phyloP scores from a whole-genome alignment of 2,329 filamentous ascomycete species.

The Nothomitra cinnamomea region DNA sequence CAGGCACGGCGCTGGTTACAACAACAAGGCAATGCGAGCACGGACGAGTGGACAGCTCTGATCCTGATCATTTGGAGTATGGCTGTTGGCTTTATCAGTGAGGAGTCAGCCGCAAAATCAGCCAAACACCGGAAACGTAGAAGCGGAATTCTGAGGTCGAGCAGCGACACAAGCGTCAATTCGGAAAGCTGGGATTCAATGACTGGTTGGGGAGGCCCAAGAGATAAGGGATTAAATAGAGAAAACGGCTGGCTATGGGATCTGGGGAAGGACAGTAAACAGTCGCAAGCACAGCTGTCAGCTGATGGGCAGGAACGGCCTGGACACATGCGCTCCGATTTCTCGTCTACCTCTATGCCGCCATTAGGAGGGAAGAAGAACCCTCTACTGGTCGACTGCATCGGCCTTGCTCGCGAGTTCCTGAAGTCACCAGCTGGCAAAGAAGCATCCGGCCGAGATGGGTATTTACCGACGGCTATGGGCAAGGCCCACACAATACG shows the following conservation, averaged over 20 bases:
- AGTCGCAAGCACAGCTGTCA: background rate
- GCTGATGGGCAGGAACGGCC: background rate
- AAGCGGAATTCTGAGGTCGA: constrained; percentile 28
- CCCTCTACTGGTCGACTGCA: constrained; percentile 28
- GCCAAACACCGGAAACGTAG: constrained; percentile 24
- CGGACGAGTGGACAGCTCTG: constrained; percentile 55
- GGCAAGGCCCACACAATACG: constrained; percentile 37
- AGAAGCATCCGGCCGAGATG: constrained; percentile 33
- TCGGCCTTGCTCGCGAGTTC: constrained; percentile 47
- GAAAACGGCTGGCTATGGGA: constrained; percentile 1
- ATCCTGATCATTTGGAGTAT: constrained; percentile 46
- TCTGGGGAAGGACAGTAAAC: background rate
- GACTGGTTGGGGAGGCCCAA: constrained; percentile 19
- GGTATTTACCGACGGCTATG: constrained; percentile 47
- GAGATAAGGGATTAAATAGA: background rate
- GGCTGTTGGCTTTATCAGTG: constrained; percentile 39
- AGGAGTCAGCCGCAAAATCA: constrained; percentile 18
- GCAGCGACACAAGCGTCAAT: constrained; percentile 29
- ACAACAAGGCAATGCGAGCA: constrained; percentile 27
- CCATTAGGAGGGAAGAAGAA: constrained; percentile 15
- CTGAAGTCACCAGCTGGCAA: constrained; percentile 41
- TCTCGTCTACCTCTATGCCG: background rate
- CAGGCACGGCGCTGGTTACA: constrained; percentile 54
- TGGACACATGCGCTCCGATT: background rate
- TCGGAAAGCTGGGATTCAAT: constrained; percentile 31